These are phyloP conservation scores for Metschnikowia sp. DNA, from an alignment of 805 yeast genomes.

Conservation along the genomic window DNA sequence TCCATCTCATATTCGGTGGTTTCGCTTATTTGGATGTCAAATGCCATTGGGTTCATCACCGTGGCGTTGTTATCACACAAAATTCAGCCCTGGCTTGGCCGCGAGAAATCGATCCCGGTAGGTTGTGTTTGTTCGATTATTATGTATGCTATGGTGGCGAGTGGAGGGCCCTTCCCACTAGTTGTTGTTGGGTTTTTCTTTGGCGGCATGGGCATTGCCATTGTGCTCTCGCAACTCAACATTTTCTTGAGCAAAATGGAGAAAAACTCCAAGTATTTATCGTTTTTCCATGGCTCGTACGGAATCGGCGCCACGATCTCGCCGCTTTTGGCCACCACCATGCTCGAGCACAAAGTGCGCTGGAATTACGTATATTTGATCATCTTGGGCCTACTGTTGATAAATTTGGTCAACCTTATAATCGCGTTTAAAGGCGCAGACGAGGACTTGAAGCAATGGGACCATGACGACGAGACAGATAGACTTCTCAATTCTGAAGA, in stretches of 20 bases:
- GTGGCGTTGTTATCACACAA: constrained; percentile 18
- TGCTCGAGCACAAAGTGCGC: constrained; percentile 14
- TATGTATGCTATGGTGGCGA: constrained; percentile 18
- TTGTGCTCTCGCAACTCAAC: constrained; percentile 21
- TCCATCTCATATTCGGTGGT: constrained; percentile 18
- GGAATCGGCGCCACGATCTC: constrained; percentile 26
- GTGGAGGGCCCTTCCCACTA: constrained; percentile 22
- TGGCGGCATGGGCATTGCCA: constrained; percentile 23
- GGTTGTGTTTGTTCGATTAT: constrained; percentile 13
- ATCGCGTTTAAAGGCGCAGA: constrained; percentile 17
- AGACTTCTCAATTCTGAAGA: neutral
- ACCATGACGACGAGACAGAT: constrained; percentile 10
- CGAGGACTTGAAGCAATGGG: constrained; percentile 18
- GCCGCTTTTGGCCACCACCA: constrained; percentile 20
- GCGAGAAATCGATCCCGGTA: constrained; percentile 15
- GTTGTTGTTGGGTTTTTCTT: constrained; percentile 23
- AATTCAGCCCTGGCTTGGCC: constrained; percentile 18
- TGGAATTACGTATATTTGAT: constrained; percentile 23
- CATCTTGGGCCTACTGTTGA: constrained; percentile 15
- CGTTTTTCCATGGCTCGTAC: constrained; percentile 22
- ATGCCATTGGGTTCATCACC: constrained; percentile 18
- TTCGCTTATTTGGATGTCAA: constrained; percentile 22
- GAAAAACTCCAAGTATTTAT: constrained; percentile 19
- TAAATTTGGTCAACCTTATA: constrained; percentile 6
- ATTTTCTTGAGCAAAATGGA: constrained; percentile 22